Conservation (phyloP, 192 early-diverging fungal genomes). For the Diversispora epigaea region DNA sequence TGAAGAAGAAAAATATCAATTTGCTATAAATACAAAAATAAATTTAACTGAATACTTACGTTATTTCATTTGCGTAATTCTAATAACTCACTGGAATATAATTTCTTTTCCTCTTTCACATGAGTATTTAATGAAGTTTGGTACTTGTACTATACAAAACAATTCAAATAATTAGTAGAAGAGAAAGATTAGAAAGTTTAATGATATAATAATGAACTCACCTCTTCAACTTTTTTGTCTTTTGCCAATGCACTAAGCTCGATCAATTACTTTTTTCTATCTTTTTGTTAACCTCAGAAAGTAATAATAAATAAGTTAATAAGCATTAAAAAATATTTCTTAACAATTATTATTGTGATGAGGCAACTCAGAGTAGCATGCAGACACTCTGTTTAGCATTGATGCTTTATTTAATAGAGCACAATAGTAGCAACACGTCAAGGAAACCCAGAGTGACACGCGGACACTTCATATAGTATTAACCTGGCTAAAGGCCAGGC, state of each 20-base stretch:
- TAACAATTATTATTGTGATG: too few relatives aligned
- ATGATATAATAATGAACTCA: neutral
- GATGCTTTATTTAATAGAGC: too few relatives aligned
- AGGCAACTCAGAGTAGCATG: too few relatives aligned
- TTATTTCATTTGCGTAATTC: neutral
- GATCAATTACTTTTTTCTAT: neutral
- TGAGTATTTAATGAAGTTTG: constrained; percentile 22
- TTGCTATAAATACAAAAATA: neutral
- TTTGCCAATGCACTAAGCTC: neutral
- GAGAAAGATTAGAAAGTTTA: neutral
- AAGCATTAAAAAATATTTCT: too few relatives aligned
- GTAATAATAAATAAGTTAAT: too few relatives aligned
- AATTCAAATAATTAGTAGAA: constrained; percentile 11
- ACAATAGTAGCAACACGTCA: too few relatives aligned
- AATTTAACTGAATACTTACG: neutral
- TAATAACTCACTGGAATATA: constrained; percentile 11
- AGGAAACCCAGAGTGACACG: too few relatives aligned
- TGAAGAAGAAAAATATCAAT: constrained; percentile 3
- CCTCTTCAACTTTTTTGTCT: neutral
- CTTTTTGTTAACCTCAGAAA: neutral
- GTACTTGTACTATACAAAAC: constrained; percentile 24
- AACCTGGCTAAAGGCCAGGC: too few relatives aligned
- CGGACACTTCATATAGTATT: too few relatives aligned
- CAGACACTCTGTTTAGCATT: too few relatives aligned
- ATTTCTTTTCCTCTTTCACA: constrained; percentile 20